Evolutionary conservation across 1,139 yeast species (phyloP).

Genomic region (Candida sp.): DNA sequence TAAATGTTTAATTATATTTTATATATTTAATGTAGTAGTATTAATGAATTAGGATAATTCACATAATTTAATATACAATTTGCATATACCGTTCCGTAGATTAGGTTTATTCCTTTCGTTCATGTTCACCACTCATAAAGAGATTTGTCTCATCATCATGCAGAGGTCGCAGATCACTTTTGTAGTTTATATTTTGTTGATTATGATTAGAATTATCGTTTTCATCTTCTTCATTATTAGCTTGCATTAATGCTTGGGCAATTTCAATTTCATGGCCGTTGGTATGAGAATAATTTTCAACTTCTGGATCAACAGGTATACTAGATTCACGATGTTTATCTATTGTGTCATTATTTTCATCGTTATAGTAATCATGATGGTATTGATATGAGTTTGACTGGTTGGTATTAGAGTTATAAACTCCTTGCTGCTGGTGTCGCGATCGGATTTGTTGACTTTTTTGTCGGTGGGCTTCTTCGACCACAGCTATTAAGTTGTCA

Average conservation of each 20-base stretch:
- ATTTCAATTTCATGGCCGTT: constrained; percentile 59
- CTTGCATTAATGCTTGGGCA: constrained; percentile 64
- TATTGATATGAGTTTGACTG: constrained; percentile 1
- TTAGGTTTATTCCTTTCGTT: constrained; percentile 6
- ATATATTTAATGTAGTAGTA: neutral
- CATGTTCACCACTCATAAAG: constrained; percentile 17
- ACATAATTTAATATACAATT: neutral
- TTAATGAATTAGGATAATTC: neutral
- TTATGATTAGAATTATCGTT: constrained; percentile 4
- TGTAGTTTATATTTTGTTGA: constrained; percentile 2
- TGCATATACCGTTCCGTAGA: neutral
- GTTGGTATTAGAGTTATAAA: neutral
- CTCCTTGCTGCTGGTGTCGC: constrained; percentile 7
- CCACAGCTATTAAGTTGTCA: constrained; percentile 62
- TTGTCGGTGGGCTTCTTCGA: constrained; percentile 55
- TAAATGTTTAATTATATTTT: neutral
- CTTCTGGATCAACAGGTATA: constrained; percentile 60
- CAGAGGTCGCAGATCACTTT: constrained; percentile 3
- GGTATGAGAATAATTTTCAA: constrained; percentile 49
- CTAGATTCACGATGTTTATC: constrained; percentile 9
- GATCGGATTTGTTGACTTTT: constrained; percentile 10
- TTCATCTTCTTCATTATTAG: constrained; percentile 38
- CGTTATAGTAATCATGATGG: constrained; percentile 2
- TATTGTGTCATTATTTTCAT: neutral
- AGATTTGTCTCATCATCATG: constrained; percentile 21